phyloP scores from a whole-genome alignment of 2,329 filamentous ascomycete species.

The Fusarium fracticaudum region DNA sequence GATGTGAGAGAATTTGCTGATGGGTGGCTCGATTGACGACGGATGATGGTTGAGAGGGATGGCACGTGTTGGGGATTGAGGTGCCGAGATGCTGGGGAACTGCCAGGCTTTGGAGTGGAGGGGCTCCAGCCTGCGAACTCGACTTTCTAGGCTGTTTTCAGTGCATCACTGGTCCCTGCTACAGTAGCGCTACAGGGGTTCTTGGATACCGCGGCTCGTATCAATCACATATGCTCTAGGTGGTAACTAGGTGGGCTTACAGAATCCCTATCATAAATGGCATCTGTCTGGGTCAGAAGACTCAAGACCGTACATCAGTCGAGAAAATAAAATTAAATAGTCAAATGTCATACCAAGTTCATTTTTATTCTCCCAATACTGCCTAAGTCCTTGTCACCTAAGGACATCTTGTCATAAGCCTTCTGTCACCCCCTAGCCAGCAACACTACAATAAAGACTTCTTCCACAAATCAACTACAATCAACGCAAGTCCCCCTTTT shows the following conservation, averaged over 20 bases:
- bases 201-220: slow-evolving; percentile 28
- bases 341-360: not conserved
- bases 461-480: not conserved
- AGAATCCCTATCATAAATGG: slow-evolving; percentile 1
- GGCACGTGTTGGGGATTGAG: slow-evolving; percentile 44
- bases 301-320: not conserved
- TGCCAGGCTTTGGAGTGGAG: slow-evolving; percentile 4
- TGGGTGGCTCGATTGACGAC: slow-evolving; percentile 35
- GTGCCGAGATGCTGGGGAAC: slow-evolving; percentile 38
- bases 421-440: not conserved
- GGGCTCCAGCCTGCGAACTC: not conserved
- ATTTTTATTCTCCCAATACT: not conserved
- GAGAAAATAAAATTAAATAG: not conserved
- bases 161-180: slow-evolving; percentile 1
- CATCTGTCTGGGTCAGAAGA: not conserved
- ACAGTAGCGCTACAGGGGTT: slow-evolving; percentile 12
- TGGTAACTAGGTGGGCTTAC: not conserved
- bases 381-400: not conserved
- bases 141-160: slow-evolving; percentile 3
- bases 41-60: slow-evolving; percentile 43
- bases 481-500: not conserved
- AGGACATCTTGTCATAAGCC: not conserved
- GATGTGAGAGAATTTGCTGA: slow-evolving; percentile 27
- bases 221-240: not conserved
- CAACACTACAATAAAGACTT: not conserved